Conservation (phyloP, 2,329 filamentous ascomycete genomes). For the Pyrenochaeta sp. region DNA sequence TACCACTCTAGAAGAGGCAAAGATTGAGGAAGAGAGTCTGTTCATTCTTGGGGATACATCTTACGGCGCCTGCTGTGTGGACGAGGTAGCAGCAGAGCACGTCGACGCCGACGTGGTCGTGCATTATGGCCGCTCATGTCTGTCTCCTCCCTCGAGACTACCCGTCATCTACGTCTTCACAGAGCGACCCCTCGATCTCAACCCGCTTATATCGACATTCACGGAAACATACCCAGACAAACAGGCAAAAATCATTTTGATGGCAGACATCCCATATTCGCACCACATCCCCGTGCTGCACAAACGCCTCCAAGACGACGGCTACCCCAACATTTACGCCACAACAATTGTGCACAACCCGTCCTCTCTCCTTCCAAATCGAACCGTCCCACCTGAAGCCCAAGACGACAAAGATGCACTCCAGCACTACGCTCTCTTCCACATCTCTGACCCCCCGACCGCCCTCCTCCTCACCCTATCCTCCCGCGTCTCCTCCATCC, state of each 20-base stretch:
- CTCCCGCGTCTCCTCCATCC: slow-evolving; percentile 78
- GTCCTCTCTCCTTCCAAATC: slow-evolving; percentile 81
- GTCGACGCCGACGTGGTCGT: slow-evolving; percentile 89
- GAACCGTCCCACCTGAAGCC: slow-evolving; percentile 67
- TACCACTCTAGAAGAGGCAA: slow-evolving; percentile 15
- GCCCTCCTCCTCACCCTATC: slow-evolving; percentile 87
- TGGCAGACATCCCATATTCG: slow-evolving; percentile 89
- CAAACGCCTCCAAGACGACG: slow-evolving; percentile 61
- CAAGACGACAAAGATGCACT: slow-evolving; percentile 58
- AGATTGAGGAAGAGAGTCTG: slow-evolving; percentile 57
- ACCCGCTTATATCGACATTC: slow-evolving; percentile 68
- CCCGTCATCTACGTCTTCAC: slow-evolving; percentile 95
- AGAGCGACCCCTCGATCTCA: slow-evolving; percentile 70
- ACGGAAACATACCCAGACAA: slow-evolving; percentile 71
- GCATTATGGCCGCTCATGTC: slow-evolving; percentile 90
- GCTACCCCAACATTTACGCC: slow-evolving; percentile 74
- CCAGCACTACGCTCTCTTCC: slow-evolving; percentile 77
- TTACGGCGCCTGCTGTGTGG: slow-evolving; percentile 95
- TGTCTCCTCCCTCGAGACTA: slow-evolving; percentile 86
- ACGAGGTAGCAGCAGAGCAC: slow-evolving; percentile 95
- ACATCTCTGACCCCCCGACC: slow-evolving; percentile 80
- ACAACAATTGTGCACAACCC: slow-evolving; percentile 81
- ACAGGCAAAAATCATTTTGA: slow-evolving; percentile 72
- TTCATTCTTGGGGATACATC: slow-evolving; percentile 95
- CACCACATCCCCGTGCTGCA: slow-evolving; percentile 72